Conservation (phyloP, 75 land plant genomes). For the Isoetes taiwanensis region DNA sequence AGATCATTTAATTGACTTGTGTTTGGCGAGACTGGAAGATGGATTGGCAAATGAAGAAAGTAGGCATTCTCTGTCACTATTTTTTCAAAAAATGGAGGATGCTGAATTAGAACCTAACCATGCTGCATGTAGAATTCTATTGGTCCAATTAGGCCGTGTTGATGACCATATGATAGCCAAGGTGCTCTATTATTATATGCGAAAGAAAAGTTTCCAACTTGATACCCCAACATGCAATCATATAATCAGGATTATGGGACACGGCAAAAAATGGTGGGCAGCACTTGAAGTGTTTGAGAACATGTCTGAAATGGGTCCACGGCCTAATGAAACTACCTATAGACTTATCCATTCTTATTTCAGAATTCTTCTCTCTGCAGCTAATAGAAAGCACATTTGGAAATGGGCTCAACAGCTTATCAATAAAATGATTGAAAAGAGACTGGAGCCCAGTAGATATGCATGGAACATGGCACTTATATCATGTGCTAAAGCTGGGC, state of each 20-base stretch:
- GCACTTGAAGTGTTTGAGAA: slow-evolving; percentile 74
- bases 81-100: slow-evolving; percentile 32
- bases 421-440: slow-evolving; percentile 67
- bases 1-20: neutral
- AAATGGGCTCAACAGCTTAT: slow-evolving; percentile 59
- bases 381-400: slow-evolving; percentile 57
- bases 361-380: slow-evolving; percentile 41
- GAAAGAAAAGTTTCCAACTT: slow-evolving; percentile 28
- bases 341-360: slow-evolving; percentile 53
- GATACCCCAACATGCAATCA: slow-evolving; percentile 62
- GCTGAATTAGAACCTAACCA: slow-evolving; percentile 16
- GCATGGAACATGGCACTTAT: slow-evolving; percentile 73
- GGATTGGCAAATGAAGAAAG: slow-evolving; percentile 35
- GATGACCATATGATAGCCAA: slow-evolving; percentile 39
- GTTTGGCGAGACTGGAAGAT: slow-evolving; percentile 18
- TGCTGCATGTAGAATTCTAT: slow-evolving; percentile 33
- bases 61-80: slow-evolving; percentile 21
- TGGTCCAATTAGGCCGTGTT: slow-evolving; percentile 51
- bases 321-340: slow-evolving; percentile 51
- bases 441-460: slow-evolving; percentile 44
- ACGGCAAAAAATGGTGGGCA: slow-evolving; percentile 85
- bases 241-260: slow-evolving; percentile 60
- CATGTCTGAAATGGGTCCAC: slow-evolving; percentile 50
- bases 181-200: slow-evolving; percentile 39
- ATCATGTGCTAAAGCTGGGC: slow-evolving; percentile 57